These are phyloP conservation scores for Sphaerulina populicola DNA, from an alignment of 2,329 filamentous ascomycete species.

Conservation along the genomic window DNA sequence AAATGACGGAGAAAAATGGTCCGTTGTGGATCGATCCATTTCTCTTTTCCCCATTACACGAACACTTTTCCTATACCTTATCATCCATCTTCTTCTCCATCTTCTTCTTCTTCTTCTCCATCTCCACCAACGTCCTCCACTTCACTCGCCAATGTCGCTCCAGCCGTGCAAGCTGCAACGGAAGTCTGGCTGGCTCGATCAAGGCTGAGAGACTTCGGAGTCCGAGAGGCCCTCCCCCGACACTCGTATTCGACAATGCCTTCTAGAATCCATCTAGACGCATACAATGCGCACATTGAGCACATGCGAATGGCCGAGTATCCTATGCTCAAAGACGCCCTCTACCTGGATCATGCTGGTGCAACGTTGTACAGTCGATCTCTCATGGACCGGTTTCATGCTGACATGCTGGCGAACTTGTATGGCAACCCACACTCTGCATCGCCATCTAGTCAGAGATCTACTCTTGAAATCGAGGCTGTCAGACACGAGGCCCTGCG, in stretches of 20 bases:
- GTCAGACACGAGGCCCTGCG: slow-evolving; percentile 60
- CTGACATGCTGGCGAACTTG: slow-evolving; percentile 68
- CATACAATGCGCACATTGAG: slow-evolving; percentile 40
- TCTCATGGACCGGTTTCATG: slow-evolving; percentile 67
- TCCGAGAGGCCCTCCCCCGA: not conserved
- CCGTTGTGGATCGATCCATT: not conserved
- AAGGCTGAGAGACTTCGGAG: slow-evolving; percentile 1
- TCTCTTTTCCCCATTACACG: not conserved
- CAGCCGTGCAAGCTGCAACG: slow-evolving; percentile 4
- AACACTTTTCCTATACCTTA: not conserved
- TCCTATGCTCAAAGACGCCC: slow-evolving; percentile 32
- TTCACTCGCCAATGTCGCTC: not conserved
- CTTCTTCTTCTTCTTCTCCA: not conserved
- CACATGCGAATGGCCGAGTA: slow-evolving; percentile 42
- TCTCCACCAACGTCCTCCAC: not conserved
- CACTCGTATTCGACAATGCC: slow-evolving; percentile 4
- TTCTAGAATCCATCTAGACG: slow-evolving; percentile 9
- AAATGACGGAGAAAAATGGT: too few species aligned
- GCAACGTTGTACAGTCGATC: slow-evolving; percentile 63
- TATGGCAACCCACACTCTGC: slow-evolving; percentile 92
- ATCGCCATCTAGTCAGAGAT: slow-evolving; percentile 66
- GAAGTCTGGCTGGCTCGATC: slow-evolving; percentile 9
- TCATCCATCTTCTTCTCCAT: not conserved
- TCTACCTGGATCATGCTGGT: slow-evolving; percentile 90
- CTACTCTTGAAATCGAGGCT: slow-evolving; percentile 61